Evolutionary conservation across 768 basidiomycete species (phyloP).

Genomic region (Candolleomyces aberdarensis): DNA sequence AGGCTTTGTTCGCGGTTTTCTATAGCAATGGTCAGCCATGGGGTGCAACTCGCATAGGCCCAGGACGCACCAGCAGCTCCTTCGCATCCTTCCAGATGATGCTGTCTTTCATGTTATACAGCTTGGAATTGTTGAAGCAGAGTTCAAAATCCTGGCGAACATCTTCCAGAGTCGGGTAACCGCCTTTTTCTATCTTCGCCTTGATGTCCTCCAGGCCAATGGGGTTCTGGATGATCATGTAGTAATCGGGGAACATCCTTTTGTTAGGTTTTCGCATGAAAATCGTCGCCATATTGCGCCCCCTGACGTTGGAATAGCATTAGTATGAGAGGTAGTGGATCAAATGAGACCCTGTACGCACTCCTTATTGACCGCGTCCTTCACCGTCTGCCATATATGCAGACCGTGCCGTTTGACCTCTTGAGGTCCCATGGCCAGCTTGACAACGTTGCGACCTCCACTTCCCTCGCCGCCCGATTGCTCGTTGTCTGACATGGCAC

Average conservation of each 20-base stretch:
- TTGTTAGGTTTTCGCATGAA: conserved; percentile 72
- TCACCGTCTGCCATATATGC: conserved; percentile 74
- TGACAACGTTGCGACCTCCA: conserved; percentile 15
- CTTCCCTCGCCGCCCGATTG: conserved; percentile 18
- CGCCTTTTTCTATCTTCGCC: conserved; percentile 58
- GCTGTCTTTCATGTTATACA: conserved; percentile 80
- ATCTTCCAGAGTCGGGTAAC: conserved; percentile 60
- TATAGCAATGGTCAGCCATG: conserved; percentile 17
- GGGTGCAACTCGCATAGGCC: neutral
- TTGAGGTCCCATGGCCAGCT: conserved; percentile 25
- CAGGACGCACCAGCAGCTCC: conserved; percentile 63
- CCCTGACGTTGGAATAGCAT: conserved; percentile 41
- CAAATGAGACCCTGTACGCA: conserved; percentile 44
- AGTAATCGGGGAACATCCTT: conserved; percentile 84
- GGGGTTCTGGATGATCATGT: conserved; percentile 71
- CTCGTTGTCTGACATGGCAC: conserved; percentile 27
- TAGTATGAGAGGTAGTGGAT: conserved; percentile 14
- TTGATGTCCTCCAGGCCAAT: conserved; percentile 91
- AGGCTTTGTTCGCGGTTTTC: conserved; percentile 52
- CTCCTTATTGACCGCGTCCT: conserved; percentile 86
- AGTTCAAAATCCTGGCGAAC: conserved; percentile 73
- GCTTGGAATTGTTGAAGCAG: conserved; percentile 78
- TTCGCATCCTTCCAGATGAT: conserved; percentile 82
- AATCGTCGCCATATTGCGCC: conserved; percentile 56
- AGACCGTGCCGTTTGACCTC: conserved; percentile 64